Evolutionary conservation across 768 basidiomycete species (phyloP).

Genomic region (Pleurotus pulmonarius): DNA sequence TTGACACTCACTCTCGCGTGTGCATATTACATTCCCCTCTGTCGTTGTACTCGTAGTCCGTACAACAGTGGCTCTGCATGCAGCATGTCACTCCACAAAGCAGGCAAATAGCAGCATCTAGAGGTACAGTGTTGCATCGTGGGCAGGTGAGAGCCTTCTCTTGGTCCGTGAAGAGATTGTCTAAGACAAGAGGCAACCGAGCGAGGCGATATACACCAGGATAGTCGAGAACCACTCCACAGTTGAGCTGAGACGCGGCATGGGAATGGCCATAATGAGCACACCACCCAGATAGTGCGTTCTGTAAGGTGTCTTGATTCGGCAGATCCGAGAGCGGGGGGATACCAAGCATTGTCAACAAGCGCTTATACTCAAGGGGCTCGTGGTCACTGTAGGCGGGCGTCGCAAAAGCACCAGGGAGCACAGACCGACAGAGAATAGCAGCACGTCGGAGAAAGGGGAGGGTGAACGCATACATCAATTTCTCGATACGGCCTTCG

Average conservation of each 20-base stretch:
- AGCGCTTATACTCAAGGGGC: slow-evolving; percentile 72
- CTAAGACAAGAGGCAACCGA: slow-evolving; percentile 76
- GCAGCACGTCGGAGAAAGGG: slow-evolving; percentile 89
- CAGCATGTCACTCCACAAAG: slow-evolving; percentile 87
- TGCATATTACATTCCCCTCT: slow-evolving; percentile 96
- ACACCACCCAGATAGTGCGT: slow-evolving; percentile 87
- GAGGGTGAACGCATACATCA: slow-evolving; percentile 83
- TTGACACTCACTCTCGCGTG: slow-evolving; percentile 75
- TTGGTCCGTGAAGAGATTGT: slow-evolving; percentile 75
- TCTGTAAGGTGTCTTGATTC: slow-evolving; percentile 83
- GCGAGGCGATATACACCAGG: slow-evolving; percentile 81
- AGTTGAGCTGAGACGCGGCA: slow-evolving; percentile 73
- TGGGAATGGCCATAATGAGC: slow-evolving; percentile 84
- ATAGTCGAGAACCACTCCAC: slow-evolving; percentile 77
- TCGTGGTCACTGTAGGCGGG: slow-evolving; percentile 36
- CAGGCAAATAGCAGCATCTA: slow-evolving; percentile 87
- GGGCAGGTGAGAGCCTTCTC: slow-evolving; percentile 72
- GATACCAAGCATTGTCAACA: slow-evolving; percentile 72
- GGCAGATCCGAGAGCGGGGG: slow-evolving; percentile 78
- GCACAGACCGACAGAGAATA: slow-evolving; percentile 75
- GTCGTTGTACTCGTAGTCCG: slow-evolving; percentile 57
- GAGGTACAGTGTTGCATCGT: slow-evolving; percentile 74
- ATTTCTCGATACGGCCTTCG: slow-evolving; percentile 79
- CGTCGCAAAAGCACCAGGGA: slow-evolving; percentile 60
- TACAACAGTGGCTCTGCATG: slow-evolving; percentile 90